Evolutionary conservation across 148 eudicot species (phyloP).

Genomic region (Beta vulgaris): DNA sequence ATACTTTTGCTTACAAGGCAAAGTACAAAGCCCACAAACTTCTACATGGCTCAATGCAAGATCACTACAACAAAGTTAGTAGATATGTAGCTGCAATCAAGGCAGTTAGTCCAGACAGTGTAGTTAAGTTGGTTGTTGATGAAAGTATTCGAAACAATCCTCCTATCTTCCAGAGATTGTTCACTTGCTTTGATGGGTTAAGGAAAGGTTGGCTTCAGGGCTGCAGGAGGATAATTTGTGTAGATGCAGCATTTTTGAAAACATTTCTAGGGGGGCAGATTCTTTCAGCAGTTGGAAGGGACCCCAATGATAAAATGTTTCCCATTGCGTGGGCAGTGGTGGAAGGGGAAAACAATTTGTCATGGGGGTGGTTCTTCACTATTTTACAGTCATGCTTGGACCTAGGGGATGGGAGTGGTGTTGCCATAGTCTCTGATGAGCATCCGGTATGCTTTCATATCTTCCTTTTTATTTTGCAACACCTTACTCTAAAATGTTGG

Average conservation of each 20-base stretch:
- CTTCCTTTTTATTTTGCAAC: not conserved
- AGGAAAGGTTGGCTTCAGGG: not conserved
- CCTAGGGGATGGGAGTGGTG: not conserved
- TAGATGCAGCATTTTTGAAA: conserved; percentile 6
- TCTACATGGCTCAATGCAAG: not conserved
- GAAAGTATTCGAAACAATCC: not conserved
- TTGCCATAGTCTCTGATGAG: not conserved
- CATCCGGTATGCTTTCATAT: not conserved
- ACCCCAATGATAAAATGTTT: conserved; percentile 9
- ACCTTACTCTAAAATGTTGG: not conserved
- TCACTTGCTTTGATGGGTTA: not conserved
- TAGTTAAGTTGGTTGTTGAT: not conserved
- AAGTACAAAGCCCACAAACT: not conserved
- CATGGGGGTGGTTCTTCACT: not conserved
- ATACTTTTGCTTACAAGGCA: too few species aligned
- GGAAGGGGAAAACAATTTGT: not conserved
- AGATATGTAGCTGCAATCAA: not conserved
- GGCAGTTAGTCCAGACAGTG: too few species aligned
- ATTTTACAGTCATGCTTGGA: not conserved
- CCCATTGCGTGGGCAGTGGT: conserved; percentile 8
- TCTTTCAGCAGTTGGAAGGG: not conserved
- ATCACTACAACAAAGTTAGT: not conserved
- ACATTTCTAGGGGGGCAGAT: not conserved
- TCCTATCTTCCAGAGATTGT: not conserved
- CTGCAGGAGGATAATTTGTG: not conserved